Percentiles rank a stretch among this genome's conserved stretches.
phyloP scores from a whole-genome alignment of 2,329 filamentous ascomycete species.

The Cladosporium sphaerospermum region DNA sequence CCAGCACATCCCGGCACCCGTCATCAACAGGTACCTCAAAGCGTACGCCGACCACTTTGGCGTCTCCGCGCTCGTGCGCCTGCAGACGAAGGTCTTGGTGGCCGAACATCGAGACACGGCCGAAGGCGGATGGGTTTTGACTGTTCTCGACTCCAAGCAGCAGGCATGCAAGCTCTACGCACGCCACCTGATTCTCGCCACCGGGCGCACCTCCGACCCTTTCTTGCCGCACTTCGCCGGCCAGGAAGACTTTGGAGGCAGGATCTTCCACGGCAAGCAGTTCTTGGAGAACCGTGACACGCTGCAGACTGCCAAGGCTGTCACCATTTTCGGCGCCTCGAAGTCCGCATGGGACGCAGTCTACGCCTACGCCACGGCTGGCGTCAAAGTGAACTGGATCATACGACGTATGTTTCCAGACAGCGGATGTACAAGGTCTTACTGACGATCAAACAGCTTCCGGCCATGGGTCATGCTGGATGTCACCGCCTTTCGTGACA shows the following conservation, averaged over 20 bases:
- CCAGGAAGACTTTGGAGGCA: constrained; percentile 44
- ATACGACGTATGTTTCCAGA: constrained; percentile 2
- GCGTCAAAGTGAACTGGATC: constrained; percentile 30
- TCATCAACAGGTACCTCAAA: constrained; percentile 52
- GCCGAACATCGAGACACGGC: constrained; percentile 38
- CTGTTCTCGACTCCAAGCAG: background rate
- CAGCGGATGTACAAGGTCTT: background rate
- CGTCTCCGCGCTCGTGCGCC: constrained; percentile 44
- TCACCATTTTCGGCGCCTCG: constrained; percentile 53
- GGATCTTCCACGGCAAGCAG: constrained; percentile 53
- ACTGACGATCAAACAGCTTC: background rate
- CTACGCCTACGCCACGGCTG: constrained; percentile 50
- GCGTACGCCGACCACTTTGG: constrained; percentile 50
- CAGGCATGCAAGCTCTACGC: constrained; percentile 14
- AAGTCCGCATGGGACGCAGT: constrained; percentile 61
- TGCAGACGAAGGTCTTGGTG: constrained; percentile 44
- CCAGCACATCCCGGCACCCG: constrained; percentile 54
- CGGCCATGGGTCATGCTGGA: constrained; percentile 10
- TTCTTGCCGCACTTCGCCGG: constrained; percentile 49
- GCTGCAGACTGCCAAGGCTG: constrained; percentile 31
- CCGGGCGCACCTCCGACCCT: constrained; percentile 54
- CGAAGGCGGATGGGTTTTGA: constrained; percentile 16
- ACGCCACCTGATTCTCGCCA: constrained; percentile 54
- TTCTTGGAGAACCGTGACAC: constrained; percentile 39
- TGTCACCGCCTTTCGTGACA: constrained; percentile 6